These are phyloP conservation scores for Castanea mollissima DNA, from an alignment of 306 rosid genomes.

Conservation along the genomic window DNA sequence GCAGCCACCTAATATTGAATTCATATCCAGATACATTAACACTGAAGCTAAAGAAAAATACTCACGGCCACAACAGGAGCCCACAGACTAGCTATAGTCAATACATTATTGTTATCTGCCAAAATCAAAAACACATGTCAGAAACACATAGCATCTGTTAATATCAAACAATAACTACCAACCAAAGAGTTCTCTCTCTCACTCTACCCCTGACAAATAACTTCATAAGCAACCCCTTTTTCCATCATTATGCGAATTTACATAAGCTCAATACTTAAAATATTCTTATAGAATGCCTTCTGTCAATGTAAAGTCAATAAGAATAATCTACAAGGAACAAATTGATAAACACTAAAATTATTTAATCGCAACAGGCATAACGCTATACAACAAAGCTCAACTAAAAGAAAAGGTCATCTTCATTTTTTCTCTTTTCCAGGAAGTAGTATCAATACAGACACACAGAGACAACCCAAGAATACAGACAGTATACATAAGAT, in stretches of 20 bases:
- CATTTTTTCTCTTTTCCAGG: not conserved
- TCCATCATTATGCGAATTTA: not conserved
- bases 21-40: slow-evolving; percentile 2
- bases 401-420: not conserved
- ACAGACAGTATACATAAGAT: not conserved
- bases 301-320: not conserved
- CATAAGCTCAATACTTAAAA: not conserved
- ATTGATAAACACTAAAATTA: not conserved
- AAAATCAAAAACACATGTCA: slow-evolving; percentile 31
- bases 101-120: slow-evolving; percentile 75
- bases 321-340: not conserved
- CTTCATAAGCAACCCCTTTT: not conserved
- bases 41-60: slow-evolving; percentile 26
- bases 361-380: not conserved
- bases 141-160: slow-evolving; percentile 9
- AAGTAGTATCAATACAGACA: not conserved
- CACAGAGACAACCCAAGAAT: not conserved
- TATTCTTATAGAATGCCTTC: not conserved
- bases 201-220: not conserved
- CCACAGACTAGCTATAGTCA: slow-evolving; percentile 82
- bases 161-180: not conserved
- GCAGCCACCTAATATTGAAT: not conserved
- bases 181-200: not conserved
- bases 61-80: slow-evolving; percentile 98
- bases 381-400: not conserved